Evolutionary conservation across 2,329 filamentous ascomycete genomes (phyloP).

Genomic region (Pseudopithomyces maydicus): DNA sequence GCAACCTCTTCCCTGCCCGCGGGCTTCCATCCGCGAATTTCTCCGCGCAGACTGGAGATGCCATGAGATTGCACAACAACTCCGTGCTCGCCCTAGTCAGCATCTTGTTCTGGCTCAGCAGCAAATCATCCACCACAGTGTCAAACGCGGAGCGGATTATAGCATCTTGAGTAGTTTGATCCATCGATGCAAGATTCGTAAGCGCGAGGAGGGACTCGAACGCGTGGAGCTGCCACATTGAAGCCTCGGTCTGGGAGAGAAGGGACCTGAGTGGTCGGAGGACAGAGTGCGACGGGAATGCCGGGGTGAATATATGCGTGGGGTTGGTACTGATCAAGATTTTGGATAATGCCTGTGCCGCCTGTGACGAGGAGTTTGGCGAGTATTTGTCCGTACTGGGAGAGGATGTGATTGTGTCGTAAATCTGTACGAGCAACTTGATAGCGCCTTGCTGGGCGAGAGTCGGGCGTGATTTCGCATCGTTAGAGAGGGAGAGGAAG

Average conservation of each 20-base stretch:
- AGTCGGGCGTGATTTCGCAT: conserved; percentile 73
- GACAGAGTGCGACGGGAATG: conserved; percentile 74
- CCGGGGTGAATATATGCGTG: conserved; percentile 79
- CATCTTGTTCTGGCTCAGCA: conserved; percentile 75
- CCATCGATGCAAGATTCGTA: conserved; percentile 85
- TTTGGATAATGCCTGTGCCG: conserved; percentile 81
- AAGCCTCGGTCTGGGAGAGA: conserved; percentile 64
- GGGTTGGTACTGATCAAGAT: conserved; percentile 89
- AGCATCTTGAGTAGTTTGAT: conserved; percentile 65
- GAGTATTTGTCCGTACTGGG: conserved; percentile 38
- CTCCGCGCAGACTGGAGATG: conserved; percentile 67
- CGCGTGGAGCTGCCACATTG: conserved; percentile 75
- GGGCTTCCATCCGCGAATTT: conserved; percentile 67
- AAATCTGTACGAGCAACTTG: conserved; percentile 77
- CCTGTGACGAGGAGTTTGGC: conserved; percentile 53
- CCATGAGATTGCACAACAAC: conserved; percentile 87
- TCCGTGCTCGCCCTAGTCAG: conserved; percentile 86
- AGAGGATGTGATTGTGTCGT: conserved; percentile 58
- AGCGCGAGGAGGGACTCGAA: conserved; percentile 92
- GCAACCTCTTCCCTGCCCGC: conserved; percentile 72
- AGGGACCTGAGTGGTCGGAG: conserved; percentile 81
- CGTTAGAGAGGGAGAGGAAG: conserved; percentile 75
- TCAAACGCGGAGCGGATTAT: conserved; percentile 78
- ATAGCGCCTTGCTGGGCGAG: conserved; percentile 95
- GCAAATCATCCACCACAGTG: conserved; percentile 75